Conservation (phyloP, 345 rosid species). For the Salix suchowensis region DNA sequence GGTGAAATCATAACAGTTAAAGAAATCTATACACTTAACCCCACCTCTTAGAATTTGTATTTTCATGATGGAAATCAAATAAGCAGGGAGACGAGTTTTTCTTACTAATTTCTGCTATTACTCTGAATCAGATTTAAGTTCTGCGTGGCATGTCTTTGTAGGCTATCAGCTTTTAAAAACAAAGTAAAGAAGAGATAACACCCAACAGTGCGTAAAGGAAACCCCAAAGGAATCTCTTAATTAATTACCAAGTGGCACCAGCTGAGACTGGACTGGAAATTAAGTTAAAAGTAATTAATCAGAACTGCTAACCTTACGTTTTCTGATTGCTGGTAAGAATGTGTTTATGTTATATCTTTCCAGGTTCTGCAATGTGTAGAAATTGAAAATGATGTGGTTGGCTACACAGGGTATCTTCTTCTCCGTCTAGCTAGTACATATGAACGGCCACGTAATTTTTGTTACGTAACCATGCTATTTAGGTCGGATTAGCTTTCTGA, state of each 20-base stretch:
- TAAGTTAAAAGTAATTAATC: too few species aligned
- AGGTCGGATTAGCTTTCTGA: not conserved
- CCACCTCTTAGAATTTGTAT: too few species aligned
- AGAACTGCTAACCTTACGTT: not conserved
- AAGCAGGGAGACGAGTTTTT: too few species aligned
- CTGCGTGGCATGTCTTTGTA: not conserved
- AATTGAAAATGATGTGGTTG: constrained; percentile 2
- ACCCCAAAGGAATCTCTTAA: not conserved
- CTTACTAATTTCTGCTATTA: not conserved
- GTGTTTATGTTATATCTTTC: not conserved
- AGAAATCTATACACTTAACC: too few species aligned
- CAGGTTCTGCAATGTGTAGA: not conserved
- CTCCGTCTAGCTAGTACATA: constrained; percentile 3
- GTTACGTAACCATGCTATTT: not conserved
- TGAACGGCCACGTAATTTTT: not conserved
- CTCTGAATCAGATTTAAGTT: not conserved
- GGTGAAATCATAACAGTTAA: too few species aligned
- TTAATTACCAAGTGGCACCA: not conserved
- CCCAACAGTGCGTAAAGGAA: too few species aligned
- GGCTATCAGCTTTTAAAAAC: not conserved
- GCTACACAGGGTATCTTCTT: not conserved
- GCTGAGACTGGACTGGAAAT: not conserved
- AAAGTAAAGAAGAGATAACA: not conserved
- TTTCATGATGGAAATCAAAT: too few species aligned
- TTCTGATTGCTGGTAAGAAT: not conserved